A percentile compares a stretch with the other conserved stretches of the same genome.
Evolutionary conservation across 2,329 filamentous ascomycete species (phyloP).

Genomic region (Ceratocystis colombiana): DNA sequence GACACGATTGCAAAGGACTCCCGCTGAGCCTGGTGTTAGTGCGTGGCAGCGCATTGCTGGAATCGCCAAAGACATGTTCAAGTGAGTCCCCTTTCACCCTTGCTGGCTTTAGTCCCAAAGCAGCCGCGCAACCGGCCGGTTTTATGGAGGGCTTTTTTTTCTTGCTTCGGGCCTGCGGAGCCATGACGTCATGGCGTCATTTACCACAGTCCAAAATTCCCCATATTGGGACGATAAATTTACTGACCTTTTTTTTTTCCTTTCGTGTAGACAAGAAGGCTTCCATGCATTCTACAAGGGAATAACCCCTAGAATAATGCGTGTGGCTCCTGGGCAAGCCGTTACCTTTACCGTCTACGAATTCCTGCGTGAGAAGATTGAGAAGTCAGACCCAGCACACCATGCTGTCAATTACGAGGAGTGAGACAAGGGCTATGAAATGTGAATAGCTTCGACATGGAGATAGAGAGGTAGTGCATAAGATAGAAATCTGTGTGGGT

Average conservation of each 20-base stretch:
- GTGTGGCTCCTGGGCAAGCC: slow-evolving; percentile 89
- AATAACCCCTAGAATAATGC: slow-evolving; percentile 94
- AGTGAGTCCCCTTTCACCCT: slow-evolving; percentile 38
- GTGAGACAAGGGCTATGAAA: slow-evolving; percentile 3
- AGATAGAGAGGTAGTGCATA: background rate
- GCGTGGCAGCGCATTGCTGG: slow-evolving; percentile 66
- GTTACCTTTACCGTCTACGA: slow-evolving; percentile 70
- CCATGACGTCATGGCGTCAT: slow-evolving; percentile 22
- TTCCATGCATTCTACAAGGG: slow-evolving; percentile 96
- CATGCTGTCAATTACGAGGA: slow-evolving; percentile 20
- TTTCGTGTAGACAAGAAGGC: slow-evolving; percentile 63
- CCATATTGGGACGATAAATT: background rate
- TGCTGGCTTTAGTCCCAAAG: background rate
- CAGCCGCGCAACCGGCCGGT: background rate
- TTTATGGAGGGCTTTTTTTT: background rate
- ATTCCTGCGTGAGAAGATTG: slow-evolving; percentile 61
- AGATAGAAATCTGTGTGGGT: background rate
- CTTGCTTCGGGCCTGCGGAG: slow-evolving; percentile 6
- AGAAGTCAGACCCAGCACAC: slow-evolving; percentile 35
- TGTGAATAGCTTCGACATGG: background rate
- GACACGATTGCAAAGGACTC: slow-evolving; percentile 85
- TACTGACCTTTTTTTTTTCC: slow-evolving; percentile 19
- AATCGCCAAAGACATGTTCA: slow-evolving; percentile 80
- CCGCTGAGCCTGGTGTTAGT: slow-evolving; percentile 68
- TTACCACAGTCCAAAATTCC: background rate